phyloP scores from a whole-genome alignment of 148 eudicot genomes.

The Pharnaceum exiguum region DNA sequence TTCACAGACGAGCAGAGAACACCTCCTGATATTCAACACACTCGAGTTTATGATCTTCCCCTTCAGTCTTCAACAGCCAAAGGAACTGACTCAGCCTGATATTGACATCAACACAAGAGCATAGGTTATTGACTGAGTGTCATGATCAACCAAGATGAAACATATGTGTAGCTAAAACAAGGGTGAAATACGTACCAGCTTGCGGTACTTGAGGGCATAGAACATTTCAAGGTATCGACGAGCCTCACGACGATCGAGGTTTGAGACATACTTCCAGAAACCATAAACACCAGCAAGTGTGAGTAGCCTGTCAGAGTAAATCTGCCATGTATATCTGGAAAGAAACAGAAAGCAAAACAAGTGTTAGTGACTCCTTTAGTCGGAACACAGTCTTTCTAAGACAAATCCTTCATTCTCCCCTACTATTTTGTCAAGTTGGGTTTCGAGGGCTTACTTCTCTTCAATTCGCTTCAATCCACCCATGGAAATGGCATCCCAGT shows the following conservation, averaged over 20 bases:
- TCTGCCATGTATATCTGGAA: constrained; percentile 91
- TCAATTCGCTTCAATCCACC: constrained; percentile 81
- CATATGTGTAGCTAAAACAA: not conserved
- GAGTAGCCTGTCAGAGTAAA: constrained; percentile 79
- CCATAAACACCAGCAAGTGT: constrained; percentile 95
- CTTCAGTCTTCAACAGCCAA: constrained; percentile 50
- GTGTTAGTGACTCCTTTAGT: not conserved
- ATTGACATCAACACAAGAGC: not conserved
- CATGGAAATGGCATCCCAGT: constrained; percentile 77
- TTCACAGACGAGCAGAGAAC: constrained; percentile 8
- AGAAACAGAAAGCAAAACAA: not conserved
- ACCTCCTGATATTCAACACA: constrained; percentile 13
- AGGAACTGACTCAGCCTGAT: constrained; percentile 90
- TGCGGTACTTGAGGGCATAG: constrained; percentile 84
- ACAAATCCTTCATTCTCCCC: not conserved
- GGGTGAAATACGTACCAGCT: constrained; percentile 48
- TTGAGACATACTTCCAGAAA: constrained; percentile 93
- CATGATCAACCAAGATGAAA: not conserved
- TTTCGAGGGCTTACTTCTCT: constrained; percentile 60
- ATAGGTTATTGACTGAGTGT: not conserved
- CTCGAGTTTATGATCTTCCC: not conserved
- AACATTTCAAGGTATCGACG: constrained; percentile 97
- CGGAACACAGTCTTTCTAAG: not conserved
- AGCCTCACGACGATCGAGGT: constrained; percentile 84
- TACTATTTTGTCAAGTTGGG: not conserved